Percentiles rank a stretch among this genome's conserved stretches.
phyloP scores from a whole-genome alignment of 2,329 filamentous ascomycete genomes.

The Periglandula ipomoeae region DNA sequence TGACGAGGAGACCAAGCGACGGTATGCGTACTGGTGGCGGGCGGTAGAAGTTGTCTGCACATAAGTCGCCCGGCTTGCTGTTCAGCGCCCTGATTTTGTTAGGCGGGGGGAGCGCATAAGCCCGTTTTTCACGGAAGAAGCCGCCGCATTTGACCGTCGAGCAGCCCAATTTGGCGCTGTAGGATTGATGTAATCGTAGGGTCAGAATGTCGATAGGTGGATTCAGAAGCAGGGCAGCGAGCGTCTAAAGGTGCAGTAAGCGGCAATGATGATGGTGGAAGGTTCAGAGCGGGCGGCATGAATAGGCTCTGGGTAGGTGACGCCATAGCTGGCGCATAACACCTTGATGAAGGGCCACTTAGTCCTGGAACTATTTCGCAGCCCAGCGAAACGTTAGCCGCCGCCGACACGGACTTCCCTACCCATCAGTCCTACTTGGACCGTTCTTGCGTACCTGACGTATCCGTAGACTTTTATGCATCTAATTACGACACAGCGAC shows the following conservation, averaged over 20 bases:
- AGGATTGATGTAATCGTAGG: background rate
- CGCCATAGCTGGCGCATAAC: too few species aligned
- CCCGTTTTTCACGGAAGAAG: slow-evolving; percentile 15
- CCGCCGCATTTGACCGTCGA: slow-evolving; percentile 5
- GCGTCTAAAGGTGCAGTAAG: background rate
- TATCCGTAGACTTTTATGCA: too few species aligned
- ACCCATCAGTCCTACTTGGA: too few species aligned
- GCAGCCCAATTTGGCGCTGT: background rate
- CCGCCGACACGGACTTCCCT: background rate
- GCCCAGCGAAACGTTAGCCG: background rate
- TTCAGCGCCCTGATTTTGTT: slow-evolving; percentile 20
- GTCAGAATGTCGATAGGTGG: background rate
- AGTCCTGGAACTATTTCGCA: too few species aligned
- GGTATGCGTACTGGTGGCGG: slow-evolving; percentile 22
- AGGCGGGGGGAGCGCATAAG: slow-evolving; percentile 19
- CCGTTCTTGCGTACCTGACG: too few species aligned
- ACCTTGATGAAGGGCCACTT: too few species aligned
- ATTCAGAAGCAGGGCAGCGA: background rate
- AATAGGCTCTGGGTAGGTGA: too few species aligned
- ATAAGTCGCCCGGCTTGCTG: slow-evolving; percentile 9
- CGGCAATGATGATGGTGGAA: background rate
- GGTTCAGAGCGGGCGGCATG: background rate
- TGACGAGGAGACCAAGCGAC: slow-evolving; percentile 23
- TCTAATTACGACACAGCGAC: too few species aligned
- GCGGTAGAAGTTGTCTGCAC: slow-evolving; percentile 14